Percentiles rank a stretch among this genome's conserved stretches.
phyloP scores from a whole-genome alignment of 2,329 filamentous ascomycete species.

The Cercospora nicotianae region DNA sequence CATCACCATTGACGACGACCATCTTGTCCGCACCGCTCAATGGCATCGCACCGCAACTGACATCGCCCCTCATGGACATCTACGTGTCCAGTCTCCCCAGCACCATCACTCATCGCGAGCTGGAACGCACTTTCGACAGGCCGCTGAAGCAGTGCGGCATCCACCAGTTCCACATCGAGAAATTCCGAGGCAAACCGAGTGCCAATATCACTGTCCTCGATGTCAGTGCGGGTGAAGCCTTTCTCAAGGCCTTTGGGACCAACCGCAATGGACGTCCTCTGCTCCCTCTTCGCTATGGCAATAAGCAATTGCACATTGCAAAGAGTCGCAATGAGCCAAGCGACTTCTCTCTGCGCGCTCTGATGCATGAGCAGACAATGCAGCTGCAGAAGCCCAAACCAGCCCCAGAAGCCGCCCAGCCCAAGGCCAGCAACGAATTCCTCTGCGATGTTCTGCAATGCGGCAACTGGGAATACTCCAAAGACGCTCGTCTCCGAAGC shows the following conservation, averaged over 20 bases:
- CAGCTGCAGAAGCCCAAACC: conserved; percentile 5
- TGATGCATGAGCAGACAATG: conserved; percentile 28
- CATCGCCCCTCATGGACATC: conserved; percentile 46
- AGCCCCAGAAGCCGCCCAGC: neutral
- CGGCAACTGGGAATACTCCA: conserved; percentile 48
- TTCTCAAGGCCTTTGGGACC: conserved; percentile 43
- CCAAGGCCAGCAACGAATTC: conserved; percentile 35
- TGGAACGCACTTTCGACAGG: conserved; percentile 44
- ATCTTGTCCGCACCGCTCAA: neutral
- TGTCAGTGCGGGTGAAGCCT: conserved; percentile 42
- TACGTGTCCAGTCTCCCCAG: conserved; percentile 47
- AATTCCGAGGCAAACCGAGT: conserved; percentile 43
- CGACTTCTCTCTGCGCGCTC: conserved; percentile 30
- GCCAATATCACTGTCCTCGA: conserved; percentile 52
- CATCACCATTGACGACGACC: too few relatives aligned
- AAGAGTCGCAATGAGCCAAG: conserved; percentile 19
- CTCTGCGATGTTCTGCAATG: conserved; percentile 40
- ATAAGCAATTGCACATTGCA: conserved; percentile 9
- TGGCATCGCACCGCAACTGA: neutral
- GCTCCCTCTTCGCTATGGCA: conserved; percentile 19
- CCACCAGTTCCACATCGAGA: conserved; percentile 47
- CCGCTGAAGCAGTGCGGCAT: conserved; percentile 45
- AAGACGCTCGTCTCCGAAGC: conserved; percentile 25
- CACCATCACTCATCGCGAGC: conserved; percentile 44
- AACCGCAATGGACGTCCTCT: conserved; percentile 19